A percentile compares a stretch with the other conserved stretches of the same genome.
These are phyloP conservation scores for Trametes coccinea DNA, from an alignment of 768 basidiomycete species.

Conservation along the genomic window DNA sequence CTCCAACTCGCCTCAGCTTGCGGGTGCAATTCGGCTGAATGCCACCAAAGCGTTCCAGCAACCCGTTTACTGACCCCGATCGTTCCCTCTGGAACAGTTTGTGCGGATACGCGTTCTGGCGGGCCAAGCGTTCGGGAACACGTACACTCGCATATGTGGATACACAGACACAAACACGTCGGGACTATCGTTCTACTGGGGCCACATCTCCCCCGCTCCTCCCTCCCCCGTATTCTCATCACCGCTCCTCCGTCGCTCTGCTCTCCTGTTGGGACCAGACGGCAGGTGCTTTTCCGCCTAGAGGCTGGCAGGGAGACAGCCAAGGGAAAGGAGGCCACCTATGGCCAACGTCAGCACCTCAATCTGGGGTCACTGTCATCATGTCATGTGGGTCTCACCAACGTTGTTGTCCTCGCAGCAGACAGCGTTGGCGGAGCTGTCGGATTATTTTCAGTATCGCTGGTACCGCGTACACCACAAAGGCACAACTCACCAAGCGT, in stretches of 20 bases:
- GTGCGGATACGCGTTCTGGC: no score
- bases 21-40: no score
- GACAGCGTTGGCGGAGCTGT: slow-evolving; percentile 7
- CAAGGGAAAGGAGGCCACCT: slow-evolving; percentile 2
- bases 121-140: no score
- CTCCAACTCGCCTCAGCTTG: no score
- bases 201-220: neutral
- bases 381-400: neutral
- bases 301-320: slow-evolving; percentile 2
- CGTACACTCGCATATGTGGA: neutral
- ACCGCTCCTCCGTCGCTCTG: neutral
- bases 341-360: neutral
- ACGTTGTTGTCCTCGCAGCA: slow-evolving; percentile 15
- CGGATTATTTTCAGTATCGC: neutral
- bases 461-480: neutral
- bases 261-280: neutral
- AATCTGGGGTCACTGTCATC: neutral
- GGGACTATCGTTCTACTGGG: neutral
- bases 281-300: neutral
- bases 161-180: neutral
- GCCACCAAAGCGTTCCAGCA: no score
- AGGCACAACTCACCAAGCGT: neutral
- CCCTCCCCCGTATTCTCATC: neutral
- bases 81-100: no score
- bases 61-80: no score